Evolutionary conservation across 352 stramenopile genomes (phyloP).

Genomic region (Saprolegnia parasitica): DNA sequence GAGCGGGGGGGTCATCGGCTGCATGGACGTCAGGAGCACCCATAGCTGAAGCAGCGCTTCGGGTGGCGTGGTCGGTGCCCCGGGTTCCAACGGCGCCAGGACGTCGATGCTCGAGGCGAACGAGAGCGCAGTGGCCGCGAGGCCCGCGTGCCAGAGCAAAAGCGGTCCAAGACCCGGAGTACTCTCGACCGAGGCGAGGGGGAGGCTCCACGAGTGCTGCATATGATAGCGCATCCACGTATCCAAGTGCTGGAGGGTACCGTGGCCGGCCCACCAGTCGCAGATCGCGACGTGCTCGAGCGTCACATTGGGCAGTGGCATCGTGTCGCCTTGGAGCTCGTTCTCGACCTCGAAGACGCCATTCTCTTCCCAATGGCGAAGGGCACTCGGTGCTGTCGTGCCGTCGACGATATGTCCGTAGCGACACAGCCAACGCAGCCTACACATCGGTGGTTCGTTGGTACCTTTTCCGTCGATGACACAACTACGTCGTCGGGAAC

Average conservation of each 20-base stretch:
- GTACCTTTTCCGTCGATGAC: not conserved
- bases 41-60: not conserved
- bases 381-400: not conserved
- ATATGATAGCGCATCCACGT: conserved; percentile 21
- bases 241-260: conserved; percentile 21
- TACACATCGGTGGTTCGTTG: not conserved
- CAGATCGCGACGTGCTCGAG: conserved; percentile 21
- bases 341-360: conserved; percentile 56
- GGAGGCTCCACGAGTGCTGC: not conserved
- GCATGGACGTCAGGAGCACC: not conserved
- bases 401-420: conserved; percentile 2
- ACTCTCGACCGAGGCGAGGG: not conserved
- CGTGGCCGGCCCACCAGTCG: conserved; percentile 18
- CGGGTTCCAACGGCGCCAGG: not conserved
- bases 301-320: not conserved
- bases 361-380: conserved; percentile 42
- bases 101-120: not conserved
- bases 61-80: not conserved
- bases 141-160: conserved; percentile 20
- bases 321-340: conserved; percentile 31
- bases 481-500: not conserved
- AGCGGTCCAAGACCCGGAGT: not conserved
- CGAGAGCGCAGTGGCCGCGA: not conserved
- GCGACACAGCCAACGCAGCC: conserved; percentile 11
- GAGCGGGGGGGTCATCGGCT: not conserved